These are phyloP conservation scores for Citrus maxima DNA, from an alignment of 345 rosid genomes.

Conservation along the genomic window DNA sequence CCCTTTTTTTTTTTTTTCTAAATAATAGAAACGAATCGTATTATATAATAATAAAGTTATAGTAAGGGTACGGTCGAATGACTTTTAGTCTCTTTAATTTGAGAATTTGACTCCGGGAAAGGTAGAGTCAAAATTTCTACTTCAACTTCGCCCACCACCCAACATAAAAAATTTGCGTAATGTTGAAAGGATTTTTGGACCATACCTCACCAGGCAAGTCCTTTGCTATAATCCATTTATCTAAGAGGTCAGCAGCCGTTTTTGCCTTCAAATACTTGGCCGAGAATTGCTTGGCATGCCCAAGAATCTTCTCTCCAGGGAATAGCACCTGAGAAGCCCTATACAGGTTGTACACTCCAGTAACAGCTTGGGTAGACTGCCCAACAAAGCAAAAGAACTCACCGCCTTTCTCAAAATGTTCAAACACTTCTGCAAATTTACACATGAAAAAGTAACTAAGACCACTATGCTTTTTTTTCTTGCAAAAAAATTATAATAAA, in stretches of 20 bases:
- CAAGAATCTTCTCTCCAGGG: slow-evolving; percentile 69
- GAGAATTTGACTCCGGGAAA: too few species aligned
- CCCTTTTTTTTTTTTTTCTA: not conserved
- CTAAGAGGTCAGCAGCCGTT: slow-evolving; percentile 56
- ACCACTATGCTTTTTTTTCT: not conserved
- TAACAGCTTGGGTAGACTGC: slow-evolving; percentile 86
- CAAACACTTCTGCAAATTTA: slow-evolving; percentile 59
- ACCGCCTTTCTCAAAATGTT: slow-evolving; percentile 60
- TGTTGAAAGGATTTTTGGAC: not conserved
- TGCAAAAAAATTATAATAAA: too few species aligned
- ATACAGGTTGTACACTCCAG: slow-evolving; percentile 80
- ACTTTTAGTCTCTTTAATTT: too few species aligned
- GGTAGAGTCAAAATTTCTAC: too few species aligned
- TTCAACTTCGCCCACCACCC: too few species aligned
- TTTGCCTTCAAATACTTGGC: slow-evolving; percentile 45
- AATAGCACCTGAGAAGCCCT: slow-evolving; percentile 79
- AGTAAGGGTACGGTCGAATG: too few species aligned
- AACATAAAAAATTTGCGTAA: too few species aligned
- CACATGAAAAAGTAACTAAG: not conserved
- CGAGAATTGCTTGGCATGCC: slow-evolving; percentile 59
- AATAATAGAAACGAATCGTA: not conserved
- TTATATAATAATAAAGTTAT: too few species aligned
- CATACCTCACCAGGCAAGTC: slow-evolving; percentile 93
- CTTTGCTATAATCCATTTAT: slow-evolving; percentile 93
- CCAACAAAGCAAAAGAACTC: slow-evolving; percentile 75